These are phyloP conservation scores for Dioszegia aurantiaca DNA, from an alignment of 768 basidiomycete genomes.

Conservation along the genomic window DNA sequence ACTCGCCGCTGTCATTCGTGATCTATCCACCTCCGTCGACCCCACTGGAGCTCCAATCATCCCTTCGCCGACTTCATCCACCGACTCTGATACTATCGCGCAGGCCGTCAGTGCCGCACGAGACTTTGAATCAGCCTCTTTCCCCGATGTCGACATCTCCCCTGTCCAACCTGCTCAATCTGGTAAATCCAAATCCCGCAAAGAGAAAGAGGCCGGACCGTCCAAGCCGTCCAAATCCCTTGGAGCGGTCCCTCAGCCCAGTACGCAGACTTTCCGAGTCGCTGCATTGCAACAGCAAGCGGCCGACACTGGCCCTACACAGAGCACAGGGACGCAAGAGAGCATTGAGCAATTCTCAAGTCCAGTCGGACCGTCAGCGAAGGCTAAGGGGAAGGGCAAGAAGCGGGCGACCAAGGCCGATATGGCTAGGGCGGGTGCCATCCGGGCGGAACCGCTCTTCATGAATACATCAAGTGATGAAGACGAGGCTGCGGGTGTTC, in stretches of 20 bases:
- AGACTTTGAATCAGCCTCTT: too few relatives aligned
- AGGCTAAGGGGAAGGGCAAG: background rate
- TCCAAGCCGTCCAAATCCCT: background rate
- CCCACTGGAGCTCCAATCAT: too few relatives aligned
- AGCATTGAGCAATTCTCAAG: constrained; percentile 9
- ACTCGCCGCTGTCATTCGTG: too few relatives aligned
- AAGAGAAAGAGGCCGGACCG: too few relatives aligned
- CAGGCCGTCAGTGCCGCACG: too few relatives aligned
- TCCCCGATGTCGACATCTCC: too few relatives aligned
- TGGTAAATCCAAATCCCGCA: background rate
- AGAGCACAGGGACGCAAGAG: background rate
- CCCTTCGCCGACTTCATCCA: too few relatives aligned
- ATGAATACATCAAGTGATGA: background rate
- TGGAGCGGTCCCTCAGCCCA: constrained; percentile 3
- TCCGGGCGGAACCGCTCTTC: background rate
- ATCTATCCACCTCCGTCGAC: too few relatives aligned
- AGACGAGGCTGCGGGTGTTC: background rate
- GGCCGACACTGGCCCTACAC: too few relatives aligned
- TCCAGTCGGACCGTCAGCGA: background rate
- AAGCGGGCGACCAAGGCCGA: too few relatives aligned
- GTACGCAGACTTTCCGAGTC: background rate
- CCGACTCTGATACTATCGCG: too few relatives aligned
- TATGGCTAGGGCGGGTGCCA: background rate
- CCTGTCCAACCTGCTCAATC: background rate
- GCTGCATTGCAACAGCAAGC: background rate